phyloP scores from a whole-genome alignment of 257 asterid genomes.

The Solanum paucissectum region DNA sequence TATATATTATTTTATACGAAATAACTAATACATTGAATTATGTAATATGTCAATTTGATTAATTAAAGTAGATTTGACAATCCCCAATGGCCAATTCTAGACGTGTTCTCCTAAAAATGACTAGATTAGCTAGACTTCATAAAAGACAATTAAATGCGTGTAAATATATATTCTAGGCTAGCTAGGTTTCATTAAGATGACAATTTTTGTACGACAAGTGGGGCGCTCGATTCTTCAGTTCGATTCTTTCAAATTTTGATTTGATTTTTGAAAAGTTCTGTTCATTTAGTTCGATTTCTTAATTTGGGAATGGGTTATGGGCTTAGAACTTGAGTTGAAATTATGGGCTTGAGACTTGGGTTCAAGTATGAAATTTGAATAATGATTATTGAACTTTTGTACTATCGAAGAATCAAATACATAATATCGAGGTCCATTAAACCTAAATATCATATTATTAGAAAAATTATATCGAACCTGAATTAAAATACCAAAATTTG shows the following conservation, averaged over 20 bases:
- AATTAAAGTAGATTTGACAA: not conserved
- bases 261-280: not conserved
- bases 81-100: not conserved
- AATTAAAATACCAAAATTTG: rapidly evolving
- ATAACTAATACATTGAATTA: not conserved
- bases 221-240: not conserved
- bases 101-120: not conserved
- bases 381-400: too few species aligned
- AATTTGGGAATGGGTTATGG: too few species aligned
- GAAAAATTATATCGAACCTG: not conserved
- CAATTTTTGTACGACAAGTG: too few species aligned
- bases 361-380: too few species aligned
- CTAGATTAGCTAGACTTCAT: not conserved
- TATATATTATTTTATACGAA: too few species aligned
- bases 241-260: too few species aligned
- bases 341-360: not conserved
- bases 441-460: too few species aligned
- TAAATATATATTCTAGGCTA: not conserved
- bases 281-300: not conserved
- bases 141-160: not conserved
- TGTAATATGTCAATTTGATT: not conserved
- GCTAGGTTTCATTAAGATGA: not conserved
- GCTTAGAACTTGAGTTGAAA: not conserved
- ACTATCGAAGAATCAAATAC: too few species aligned
- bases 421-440: not conserved